phyloP scores from a whole-genome alignment of 2,329 filamentous ascomycete species.

The Fusarium tjaetaba region DNA sequence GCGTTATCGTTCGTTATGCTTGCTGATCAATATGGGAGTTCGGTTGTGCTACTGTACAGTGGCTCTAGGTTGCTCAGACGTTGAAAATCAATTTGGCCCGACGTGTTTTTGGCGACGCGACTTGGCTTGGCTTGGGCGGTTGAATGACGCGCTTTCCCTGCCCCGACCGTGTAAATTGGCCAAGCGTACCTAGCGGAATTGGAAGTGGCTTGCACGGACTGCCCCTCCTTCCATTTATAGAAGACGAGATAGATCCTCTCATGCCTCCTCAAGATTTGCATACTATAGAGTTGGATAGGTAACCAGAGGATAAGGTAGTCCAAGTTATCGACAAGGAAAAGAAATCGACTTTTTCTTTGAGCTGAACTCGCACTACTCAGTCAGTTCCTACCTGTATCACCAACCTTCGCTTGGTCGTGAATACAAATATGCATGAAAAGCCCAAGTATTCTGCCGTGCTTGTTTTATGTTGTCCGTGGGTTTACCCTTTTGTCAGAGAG shows the following conservation, averaged over 20 bases:
- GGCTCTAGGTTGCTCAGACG: constrained; percentile 7
- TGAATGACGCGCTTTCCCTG: constrained; percentile 37
- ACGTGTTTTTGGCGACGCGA: constrained; percentile 46
- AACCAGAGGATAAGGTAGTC: background rate
- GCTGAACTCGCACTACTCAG: background rate
- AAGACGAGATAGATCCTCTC: background rate
- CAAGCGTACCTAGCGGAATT: background rate
- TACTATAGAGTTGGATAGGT: background rate
- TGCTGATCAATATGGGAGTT: constrained; percentile 8
- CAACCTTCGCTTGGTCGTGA: background rate
- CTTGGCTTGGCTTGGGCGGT: constrained; percentile 3
- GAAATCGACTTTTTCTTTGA: background rate
- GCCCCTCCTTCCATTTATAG: constrained; percentile 32
- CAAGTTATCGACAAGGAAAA: background rate
- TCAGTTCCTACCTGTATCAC: background rate
- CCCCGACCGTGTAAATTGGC: constrained; percentile 27
- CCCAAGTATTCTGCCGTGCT: background rate
- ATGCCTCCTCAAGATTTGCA: background rate
- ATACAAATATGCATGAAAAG: background rate
- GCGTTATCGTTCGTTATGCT: constrained; percentile 10
- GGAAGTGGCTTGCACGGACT: background rate
- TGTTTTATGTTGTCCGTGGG: background rate
- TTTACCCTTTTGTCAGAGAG: background rate
- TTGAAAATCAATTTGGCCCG: constrained; percentile 38
- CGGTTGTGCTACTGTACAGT: background rate